Evolutionary conservation across 140 eudicot species (phyloP).

Genomic region (Flaveria floridana): DNA sequence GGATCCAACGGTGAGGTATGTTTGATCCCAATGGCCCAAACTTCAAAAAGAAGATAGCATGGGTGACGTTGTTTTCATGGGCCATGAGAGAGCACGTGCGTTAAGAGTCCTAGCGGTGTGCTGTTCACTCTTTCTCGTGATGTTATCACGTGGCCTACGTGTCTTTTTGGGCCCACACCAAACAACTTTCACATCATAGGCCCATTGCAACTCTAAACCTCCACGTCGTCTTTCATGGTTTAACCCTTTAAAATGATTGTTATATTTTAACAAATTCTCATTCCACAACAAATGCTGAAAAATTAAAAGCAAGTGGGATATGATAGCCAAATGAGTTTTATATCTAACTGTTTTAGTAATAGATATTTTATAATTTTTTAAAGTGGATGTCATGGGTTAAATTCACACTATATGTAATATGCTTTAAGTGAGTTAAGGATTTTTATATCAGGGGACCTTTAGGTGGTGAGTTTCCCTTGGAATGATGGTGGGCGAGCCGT

Average conservation of each 20-base stretch:
- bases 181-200: constrained; percentile 24
- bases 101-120: constrained; percentile 39
- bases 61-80: constrained; percentile 26
- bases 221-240: not conserved
- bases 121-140: constrained; percentile 40
- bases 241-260: too few relatives aligned
- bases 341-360: too few relatives aligned
- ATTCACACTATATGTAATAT: too few relatives aligned
- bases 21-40: constrained; percentile 32
- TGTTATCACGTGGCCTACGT: constrained; percentile 46
- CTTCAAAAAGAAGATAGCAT: constrained; percentile 21
- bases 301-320: too few relatives aligned
- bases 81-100: constrained; percentile 44
- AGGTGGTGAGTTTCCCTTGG: too few relatives aligned
- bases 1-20: constrained; percentile 18
- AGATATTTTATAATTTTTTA: too few relatives aligned
- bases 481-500: too few relatives aligned
- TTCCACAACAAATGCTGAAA: not conserved
- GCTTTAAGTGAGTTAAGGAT: too few relatives aligned
- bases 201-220: constrained; percentile 23
- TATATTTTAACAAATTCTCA: not conserved
- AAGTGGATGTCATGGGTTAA: too few relatives aligned
- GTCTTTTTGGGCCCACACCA: constrained; percentile 28
- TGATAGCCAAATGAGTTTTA: too few relatives aligned
- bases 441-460: too few relatives aligned